Base-by-base conservation (phyloP, 192 early-diverging fungal species). In the Chytriomyces sp. region DNA sequence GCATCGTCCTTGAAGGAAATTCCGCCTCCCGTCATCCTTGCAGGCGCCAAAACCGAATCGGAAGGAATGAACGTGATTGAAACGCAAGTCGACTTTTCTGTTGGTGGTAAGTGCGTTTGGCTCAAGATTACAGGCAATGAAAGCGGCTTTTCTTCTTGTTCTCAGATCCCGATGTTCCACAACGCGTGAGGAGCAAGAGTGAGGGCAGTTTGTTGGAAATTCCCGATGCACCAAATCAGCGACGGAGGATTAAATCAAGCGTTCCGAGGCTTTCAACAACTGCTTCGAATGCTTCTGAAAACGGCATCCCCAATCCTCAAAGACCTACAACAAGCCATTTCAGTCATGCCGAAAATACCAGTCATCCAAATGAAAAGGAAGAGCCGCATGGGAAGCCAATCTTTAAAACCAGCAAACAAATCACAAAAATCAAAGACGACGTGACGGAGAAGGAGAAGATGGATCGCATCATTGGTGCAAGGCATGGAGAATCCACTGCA, bases 1-100 rank as follows among this genome's bases (percentile, higher is more conserved):
- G 65, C 65, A 9, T 67, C 65, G 0, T 67, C 28, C 8, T 23
- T 67, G 13, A 20, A 44, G 26, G 65, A 67, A 43, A 67, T 67
- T 9, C 65, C 65, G 10, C 65, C 26, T 18, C 65, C 65, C 11
- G 4, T 44, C 20, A 20, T 35, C 28, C 28, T 2, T 35, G 28
- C 28, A 35, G 28, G 1, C 2, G 28, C 28, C 28, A 35, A 35
- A 35, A 0, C 2, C 28, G 28, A 35, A 35, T 35, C 28, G 28
- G 28, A 35, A 0, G 28, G 2, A 35, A 35, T 2, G 28, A 35
- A 35, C 2, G 28, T 35, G 28, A 35, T 35, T 35, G 1, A 35
- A 35, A 35, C 28, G 28, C 28, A 35, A 1, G 28, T 35, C 28
- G 28, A 35, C 28, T 35, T 35, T 35, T 35, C 28, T 35, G 28